Evolutionary conservation across 192 early-diverging fungal species (phyloP), one percentile per base, ranked within the genome.

Genomic region (Mortierella antarctica): DNA sequence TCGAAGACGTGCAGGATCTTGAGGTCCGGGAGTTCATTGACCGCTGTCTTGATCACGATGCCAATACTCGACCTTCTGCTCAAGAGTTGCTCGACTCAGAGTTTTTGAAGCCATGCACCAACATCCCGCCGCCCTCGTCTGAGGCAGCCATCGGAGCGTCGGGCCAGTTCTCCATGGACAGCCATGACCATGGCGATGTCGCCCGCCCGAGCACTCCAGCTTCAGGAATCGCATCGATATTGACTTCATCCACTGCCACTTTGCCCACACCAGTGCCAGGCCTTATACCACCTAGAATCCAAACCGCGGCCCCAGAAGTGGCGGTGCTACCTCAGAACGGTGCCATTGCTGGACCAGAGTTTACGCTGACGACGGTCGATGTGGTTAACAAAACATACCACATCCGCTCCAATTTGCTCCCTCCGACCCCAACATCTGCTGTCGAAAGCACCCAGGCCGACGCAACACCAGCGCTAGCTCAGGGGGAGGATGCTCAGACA

Each of bases 21-120:
- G 92, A 93, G 75, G 91, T 86, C 21, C 44, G 87, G 18, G 67
- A 84, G 46, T 91, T 95, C 42, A 92, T 95, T 61, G 87, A 92
- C 31, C 80, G 84, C 47, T 95, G 94, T 75, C 83, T 93, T 20
- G 82, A 85, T 23, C 86, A 82, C 58, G 85, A 94, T 63, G 86
- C 88, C 23, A 75, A 87, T 17, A 73, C 81, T 50, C 73, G 89
- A 62, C 84, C 84, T 55, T 85, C 86, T 5, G 87, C 89, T 20
- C 83, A 85, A 51, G 86, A 90, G 46, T 70, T 90, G 17, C 73
- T 90, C 17, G 83, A 88, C 55, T 88, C 88, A 14, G 78, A 85
- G 1, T 90, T 90, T 70, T 60, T 90, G 46, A 79, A 80, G 53
- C 76, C 69, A 42, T 79, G 69, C 17, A 39, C 52, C 46, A 20